A percentile compares a stretch with the other conserved stretches of the same genome.
Conservation (phyloP, 306 rosid genomes). For the Cucurbita argyrosperma region DNA sequence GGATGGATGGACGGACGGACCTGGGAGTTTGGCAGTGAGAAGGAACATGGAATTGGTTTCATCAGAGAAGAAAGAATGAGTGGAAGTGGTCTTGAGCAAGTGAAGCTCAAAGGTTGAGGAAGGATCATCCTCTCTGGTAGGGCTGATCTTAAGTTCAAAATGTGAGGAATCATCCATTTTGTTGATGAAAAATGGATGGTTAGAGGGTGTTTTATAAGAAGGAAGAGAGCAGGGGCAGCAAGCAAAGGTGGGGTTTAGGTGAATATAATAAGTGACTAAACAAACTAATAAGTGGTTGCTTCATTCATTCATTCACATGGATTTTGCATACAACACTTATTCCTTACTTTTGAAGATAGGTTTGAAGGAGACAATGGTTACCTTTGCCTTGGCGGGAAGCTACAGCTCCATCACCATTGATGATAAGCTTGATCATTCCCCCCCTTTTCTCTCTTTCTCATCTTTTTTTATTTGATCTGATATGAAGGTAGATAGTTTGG, state of each 20-base stretch:
- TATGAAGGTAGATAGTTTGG: too few relatives aligned
- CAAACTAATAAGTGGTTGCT: too few relatives aligned
- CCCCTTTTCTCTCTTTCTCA: background rate
- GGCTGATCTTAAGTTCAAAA: slow-evolving; percentile 54
- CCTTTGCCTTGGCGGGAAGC: background rate
- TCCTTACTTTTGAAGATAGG: slow-evolving; percentile 31
- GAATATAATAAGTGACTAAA: background rate
- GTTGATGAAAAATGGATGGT: background rate
- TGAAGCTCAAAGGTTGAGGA: slow-evolving; percentile 24
- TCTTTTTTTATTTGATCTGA: too few relatives aligned
- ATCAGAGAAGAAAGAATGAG: slow-evolving; percentile 30
- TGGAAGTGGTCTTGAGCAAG: slow-evolving; percentile 28
- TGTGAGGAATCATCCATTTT: slow-evolving; percentile 42
- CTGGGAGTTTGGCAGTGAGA: slow-evolving; percentile 61
- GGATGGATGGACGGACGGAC: slow-evolving; percentile 8
- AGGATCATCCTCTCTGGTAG: slow-evolving; percentile 21
- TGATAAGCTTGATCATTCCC: background rate
- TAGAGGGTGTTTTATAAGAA: background rate
- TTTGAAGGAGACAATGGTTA: background rate
- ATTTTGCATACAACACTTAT: slow-evolving; percentile 36
- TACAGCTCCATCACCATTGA: background rate
- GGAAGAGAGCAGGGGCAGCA: background rate
- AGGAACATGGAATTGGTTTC: slow-evolving; percentile 44
- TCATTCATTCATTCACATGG: background rate
- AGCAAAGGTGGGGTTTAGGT: background rate